phyloP scores from a whole-genome alignment of 768 basidiomycete genomes.

The Termitomyces sp. region DNA sequence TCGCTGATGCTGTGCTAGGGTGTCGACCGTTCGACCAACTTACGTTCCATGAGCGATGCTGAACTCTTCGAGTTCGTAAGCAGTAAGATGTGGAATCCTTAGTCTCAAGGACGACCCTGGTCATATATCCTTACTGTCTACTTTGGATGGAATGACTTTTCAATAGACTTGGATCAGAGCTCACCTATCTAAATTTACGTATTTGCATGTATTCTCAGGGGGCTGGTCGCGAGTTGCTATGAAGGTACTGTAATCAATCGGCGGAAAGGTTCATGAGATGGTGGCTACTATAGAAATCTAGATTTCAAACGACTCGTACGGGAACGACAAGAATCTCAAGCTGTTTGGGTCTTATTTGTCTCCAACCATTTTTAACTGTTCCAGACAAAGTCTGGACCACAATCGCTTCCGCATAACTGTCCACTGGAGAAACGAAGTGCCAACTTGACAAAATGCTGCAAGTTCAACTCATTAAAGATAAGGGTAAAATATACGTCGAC shows the following conservation, averaged over 20 bases:
- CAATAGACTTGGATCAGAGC: too few relatives aligned
- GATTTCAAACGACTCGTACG: neutral
- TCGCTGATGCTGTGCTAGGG: conserved; percentile 30
- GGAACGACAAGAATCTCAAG: too few relatives aligned
- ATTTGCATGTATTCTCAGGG: neutral
- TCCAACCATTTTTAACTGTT: too few relatives aligned
- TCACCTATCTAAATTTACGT: neutral
- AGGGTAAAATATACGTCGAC: too few relatives aligned
- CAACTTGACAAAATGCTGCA: too few relatives aligned
- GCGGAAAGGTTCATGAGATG: neutral
- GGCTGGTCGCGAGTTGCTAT: neutral
- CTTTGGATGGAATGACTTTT: neutral
- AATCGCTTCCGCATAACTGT: too few relatives aligned
- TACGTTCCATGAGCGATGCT: conserved; percentile 55
- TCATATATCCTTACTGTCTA: neutral
- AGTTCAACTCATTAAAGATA: too few relatives aligned
- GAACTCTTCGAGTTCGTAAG: conserved; percentile 53
- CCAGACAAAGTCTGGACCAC: too few relatives aligned
- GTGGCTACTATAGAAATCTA: neutral
- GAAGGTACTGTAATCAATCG: too few relatives aligned
- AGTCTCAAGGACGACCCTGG: neutral
- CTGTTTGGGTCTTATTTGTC: too few relatives aligned
- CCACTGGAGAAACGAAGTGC: too few relatives aligned
- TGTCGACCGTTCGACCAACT: conserved; percentile 50
- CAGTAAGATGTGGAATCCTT: conserved; percentile 74